phyloP scores from a whole-genome alignment of 805 yeast species.

The Lipomyces japonicus region DNA sequence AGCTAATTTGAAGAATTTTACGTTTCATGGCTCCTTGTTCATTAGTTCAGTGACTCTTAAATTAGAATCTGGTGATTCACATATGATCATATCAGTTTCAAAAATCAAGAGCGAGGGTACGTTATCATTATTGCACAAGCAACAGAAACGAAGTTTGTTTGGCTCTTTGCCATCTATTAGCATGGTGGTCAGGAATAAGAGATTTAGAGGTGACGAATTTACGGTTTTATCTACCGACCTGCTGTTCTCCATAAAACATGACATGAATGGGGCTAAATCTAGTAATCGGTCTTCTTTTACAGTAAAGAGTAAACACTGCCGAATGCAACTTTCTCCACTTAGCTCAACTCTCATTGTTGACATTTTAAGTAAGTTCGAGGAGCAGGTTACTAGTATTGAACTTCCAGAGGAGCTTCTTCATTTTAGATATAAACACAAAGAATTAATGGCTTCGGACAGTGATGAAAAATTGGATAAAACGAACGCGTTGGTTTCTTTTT shows the following conservation, averaged over 20 bases:
- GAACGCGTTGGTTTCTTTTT: constrained; percentile 13
- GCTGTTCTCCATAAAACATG: constrained; percentile 15
- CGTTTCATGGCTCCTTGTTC: constrained; percentile 10
- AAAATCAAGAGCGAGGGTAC: constrained; percentile 18
- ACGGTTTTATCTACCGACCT: constrained; percentile 16
- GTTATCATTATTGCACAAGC: background rate
- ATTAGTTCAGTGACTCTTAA: constrained; percentile 11
- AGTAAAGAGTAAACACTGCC: constrained; percentile 4
- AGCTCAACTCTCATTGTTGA: constrained; percentile 22
- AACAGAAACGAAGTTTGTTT: constrained; percentile 1
- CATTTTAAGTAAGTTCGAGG: constrained; percentile 23
- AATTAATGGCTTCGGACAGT: constrained; percentile 1
- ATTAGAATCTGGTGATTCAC: constrained; percentile 14
- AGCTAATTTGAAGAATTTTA: background rate
- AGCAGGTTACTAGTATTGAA: constrained; percentile 16
- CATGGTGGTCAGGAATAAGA: constrained; percentile 6
- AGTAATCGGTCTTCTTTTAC: constrained; percentile 13
- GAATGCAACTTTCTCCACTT: constrained; percentile 16
- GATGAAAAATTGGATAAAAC: background rate
- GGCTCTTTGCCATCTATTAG: constrained; percentile 14
- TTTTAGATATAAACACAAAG: constrained; percentile 5
- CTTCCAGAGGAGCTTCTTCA: constrained; percentile 17
- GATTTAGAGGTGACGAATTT: constrained; percentile 13
- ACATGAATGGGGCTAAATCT: background rate
- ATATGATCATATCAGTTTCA: constrained; percentile 10